These are phyloP conservation scores for Aspergillus bertholletiae DNA, from an alignment of 495 filamentous ascomycete genomes.

Conservation along the genomic window DNA sequence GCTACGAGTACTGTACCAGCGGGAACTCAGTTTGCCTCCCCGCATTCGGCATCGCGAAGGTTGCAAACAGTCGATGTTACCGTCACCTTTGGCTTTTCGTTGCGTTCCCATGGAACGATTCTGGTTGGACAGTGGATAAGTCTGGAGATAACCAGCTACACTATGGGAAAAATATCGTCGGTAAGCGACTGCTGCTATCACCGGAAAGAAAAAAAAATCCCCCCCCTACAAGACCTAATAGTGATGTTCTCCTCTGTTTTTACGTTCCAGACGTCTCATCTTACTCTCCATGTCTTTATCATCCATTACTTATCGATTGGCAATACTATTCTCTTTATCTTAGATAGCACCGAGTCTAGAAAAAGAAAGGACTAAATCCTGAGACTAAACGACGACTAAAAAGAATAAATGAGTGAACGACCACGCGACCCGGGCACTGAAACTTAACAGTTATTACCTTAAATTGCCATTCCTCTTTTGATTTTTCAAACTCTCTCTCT, in stretches of 20 bases:
- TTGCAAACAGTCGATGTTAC: constrained; percentile 19
- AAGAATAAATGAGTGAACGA: neutral
- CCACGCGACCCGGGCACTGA: neutral
- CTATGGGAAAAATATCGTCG: too few relatives aligned
- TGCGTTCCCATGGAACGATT: neutral
- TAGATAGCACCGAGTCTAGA: too few relatives aligned
- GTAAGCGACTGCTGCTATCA: neutral
- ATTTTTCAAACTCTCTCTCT: neutral
- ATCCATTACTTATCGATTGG: neutral
- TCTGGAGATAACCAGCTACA: too few relatives aligned
- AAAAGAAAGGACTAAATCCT: neutral
- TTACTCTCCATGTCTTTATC: neutral
- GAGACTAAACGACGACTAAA: neutral
- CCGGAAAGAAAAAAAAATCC: neutral
- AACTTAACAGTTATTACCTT: neutral
- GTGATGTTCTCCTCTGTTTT: too few relatives aligned
- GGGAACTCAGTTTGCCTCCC: constrained; percentile 11
- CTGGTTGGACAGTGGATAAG: neutral
- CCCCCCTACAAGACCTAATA: neutral
- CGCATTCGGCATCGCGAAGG: constrained; percentile 18
- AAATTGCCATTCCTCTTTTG: neutral
- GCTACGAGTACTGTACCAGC: constrained; percentile 3
- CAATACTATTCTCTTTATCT: too few relatives aligned
- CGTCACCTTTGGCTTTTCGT: constrained; percentile 11
- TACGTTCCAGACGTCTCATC: too few relatives aligned